Conservation (phyloP, 2,329 filamentous ascomycete species). For the Arthrobotrys sinensis region DNA sequence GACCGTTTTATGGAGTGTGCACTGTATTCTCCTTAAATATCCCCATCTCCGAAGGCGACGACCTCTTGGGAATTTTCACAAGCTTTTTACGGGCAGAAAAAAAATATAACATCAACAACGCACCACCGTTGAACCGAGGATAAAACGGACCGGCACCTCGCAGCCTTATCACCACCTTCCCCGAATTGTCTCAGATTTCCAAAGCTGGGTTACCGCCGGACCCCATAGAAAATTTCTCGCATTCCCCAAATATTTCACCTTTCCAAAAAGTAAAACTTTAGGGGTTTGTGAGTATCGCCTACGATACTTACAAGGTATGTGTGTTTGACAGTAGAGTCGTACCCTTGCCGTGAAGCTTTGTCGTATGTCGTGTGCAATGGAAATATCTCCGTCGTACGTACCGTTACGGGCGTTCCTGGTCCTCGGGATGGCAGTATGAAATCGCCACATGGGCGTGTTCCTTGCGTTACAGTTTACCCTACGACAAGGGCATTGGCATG, state of each 20-base stretch:
- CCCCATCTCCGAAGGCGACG: constrained; percentile 8
- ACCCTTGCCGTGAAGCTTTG: constrained; percentile 13
- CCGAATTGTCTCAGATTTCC: constrained; percentile 48
- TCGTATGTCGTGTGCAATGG: constrained; percentile 18
- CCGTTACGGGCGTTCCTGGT: constrained; percentile 32
- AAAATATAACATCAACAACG: constrained; percentile 36
- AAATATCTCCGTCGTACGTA: constrained; percentile 60
- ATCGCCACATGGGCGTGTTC: constrained; percentile 46
- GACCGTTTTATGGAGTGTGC: constrained; percentile 3
- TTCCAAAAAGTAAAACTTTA: constrained; percentile 15
- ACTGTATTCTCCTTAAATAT: constrained; percentile 38
- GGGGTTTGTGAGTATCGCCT: constrained; percentile 43
- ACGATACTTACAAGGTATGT: constrained; percentile 52
- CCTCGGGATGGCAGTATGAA: constrained; percentile 39
- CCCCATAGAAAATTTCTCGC: constrained; percentile 16
- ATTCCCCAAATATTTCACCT: constrained; percentile 5
- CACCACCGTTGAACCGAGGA: constrained; percentile 33
- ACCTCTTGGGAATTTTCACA: constrained; percentile 34
- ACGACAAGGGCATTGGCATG: constrained; percentile 24
- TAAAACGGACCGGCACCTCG: constrained; percentile 14
- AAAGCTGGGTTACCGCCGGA: constrained; percentile 20
- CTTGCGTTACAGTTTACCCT: constrained; percentile 19
- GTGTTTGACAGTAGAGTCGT: constrained; percentile 10
- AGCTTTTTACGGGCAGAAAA: constrained; percentile 16
- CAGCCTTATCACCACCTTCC: constrained; percentile 49